phyloP scores from a whole-genome alignment of 1,139 yeast genomes.

The Saccharomycopsis hybrid region DNA sequence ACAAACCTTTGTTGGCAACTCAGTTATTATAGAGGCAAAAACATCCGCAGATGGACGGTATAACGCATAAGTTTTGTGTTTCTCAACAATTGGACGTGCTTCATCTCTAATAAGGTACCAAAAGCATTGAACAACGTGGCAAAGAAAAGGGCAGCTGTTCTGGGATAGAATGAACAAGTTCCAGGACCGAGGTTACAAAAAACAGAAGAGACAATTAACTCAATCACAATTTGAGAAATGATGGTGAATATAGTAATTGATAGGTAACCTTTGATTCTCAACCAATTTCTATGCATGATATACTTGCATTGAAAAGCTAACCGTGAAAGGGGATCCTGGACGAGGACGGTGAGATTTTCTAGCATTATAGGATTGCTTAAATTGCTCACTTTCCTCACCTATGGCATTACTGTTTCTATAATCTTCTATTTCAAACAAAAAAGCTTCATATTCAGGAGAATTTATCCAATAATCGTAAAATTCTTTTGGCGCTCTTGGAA shows the following conservation, averaged over 20 bases:
- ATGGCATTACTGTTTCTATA: slow-evolving; percentile 21
- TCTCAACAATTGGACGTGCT: slow-evolving; percentile 62
- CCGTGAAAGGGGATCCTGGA: slow-evolving; percentile 48
- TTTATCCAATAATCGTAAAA: slow-evolving; percentile 63
- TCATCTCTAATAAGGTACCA: slow-evolving; percentile 61
- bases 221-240: slow-evolving; percentile 52
- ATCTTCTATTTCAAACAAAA: slow-evolving; percentile 37
- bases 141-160: slow-evolving; percentile 62
- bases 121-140: slow-evolving; percentile 65
- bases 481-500: slow-evolving; percentile 67
- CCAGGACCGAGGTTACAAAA: slow-evolving; percentile 48
- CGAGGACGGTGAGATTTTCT: slow-evolving; percentile 45
- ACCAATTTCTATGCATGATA: slow-evolving; percentile 47
- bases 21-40: slow-evolving; percentile 50
- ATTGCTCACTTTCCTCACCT: slow-evolving; percentile 23
- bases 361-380: slow-evolving; percentile 43
- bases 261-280: slow-evolving; percentile 54
- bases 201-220: slow-evolving; percentile 57
- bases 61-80: slow-evolving; percentile 58
- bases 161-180: slow-evolving; percentile 44
- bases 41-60: slow-evolving; percentile 69
- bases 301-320: slow-evolving; percentile 52
- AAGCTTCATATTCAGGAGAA: slow-evolving; percentile 46
- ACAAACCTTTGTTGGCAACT: slow-evolving; percentile 49
- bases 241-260: slow-evolving; percentile 51